Evolutionary conservation across 805 yeast genomes (phyloP).

Genomic region (Cyberlindnera euphorbiiphila): DNA sequence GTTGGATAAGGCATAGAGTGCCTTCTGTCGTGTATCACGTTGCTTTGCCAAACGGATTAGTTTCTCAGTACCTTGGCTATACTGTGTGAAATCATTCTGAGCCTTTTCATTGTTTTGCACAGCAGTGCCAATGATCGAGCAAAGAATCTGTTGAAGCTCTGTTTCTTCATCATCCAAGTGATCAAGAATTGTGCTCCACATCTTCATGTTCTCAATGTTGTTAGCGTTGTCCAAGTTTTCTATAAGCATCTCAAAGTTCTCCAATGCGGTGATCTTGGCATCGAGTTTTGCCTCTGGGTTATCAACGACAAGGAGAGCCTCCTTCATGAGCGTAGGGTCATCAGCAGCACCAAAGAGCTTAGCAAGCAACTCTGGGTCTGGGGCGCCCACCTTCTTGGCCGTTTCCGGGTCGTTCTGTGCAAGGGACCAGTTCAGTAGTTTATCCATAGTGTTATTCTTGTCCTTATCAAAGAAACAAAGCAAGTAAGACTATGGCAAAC

Average conservation of each 20-base stretch:
- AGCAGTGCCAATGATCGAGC: slow-evolving; percentile 82
- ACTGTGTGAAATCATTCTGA: slow-evolving; percentile 61
- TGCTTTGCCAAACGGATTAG: slow-evolving; percentile 40
- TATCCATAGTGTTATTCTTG: slow-evolving; percentile 69
- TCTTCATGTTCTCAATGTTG: slow-evolving; percentile 74
- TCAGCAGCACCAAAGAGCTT: slow-evolving; percentile 78
- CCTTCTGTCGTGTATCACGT: slow-evolving; percentile 43
- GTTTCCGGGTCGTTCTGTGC: slow-evolving; percentile 72
- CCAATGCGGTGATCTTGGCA: slow-evolving; percentile 70
- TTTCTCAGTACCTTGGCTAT: slow-evolving; percentile 43
- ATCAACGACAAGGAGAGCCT: slow-evolving; percentile 58
- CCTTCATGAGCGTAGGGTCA: slow-evolving; percentile 85
- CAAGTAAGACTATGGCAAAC: too few relatives aligned
- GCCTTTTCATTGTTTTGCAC: slow-evolving; percentile 84
- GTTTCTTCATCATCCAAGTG: slow-evolving; percentile 42
- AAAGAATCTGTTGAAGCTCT: slow-evolving; percentile 53
- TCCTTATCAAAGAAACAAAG: too few relatives aligned
- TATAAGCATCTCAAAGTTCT: slow-evolving; percentile 88
- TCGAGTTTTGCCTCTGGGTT: slow-evolving; percentile 59
- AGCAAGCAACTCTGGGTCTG: slow-evolving; percentile 75
- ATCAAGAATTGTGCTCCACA: slow-evolving; percentile 72
- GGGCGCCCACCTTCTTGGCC: slow-evolving; percentile 55
- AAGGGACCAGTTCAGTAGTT: slow-evolving; percentile 91
- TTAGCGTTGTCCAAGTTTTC: slow-evolving; percentile 95
- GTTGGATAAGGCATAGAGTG: slow-evolving; percentile 74